Conservation (phyloP, 177 flowering plant species). For the Vitis hybrid region DNA sequence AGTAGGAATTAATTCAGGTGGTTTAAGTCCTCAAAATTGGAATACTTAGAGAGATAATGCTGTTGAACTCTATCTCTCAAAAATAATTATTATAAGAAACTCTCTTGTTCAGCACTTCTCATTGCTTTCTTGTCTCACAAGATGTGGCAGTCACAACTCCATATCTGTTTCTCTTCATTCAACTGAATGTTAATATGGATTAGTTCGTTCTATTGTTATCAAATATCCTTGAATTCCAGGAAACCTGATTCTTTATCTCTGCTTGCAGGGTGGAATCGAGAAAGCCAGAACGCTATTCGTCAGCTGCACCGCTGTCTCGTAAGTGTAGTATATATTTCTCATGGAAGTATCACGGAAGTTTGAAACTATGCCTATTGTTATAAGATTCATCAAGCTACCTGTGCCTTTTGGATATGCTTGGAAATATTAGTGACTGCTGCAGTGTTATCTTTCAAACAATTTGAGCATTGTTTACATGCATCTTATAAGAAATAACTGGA, state of each 20-base stretch:
- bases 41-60: no score
- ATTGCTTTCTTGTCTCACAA: no score
- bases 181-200: not conserved
- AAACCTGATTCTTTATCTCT: conserved; percentile 36
- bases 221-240: conserved; percentile 22
- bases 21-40: no score
- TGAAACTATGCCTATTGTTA: not conserved
- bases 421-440: no score
- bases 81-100: no score
- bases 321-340: conserved; percentile 27
- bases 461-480: not conserved
- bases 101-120: no score
- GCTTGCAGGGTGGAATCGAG: conserved; percentile 93
- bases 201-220: conserved; percentile 13
- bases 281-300: conserved; percentile 98
- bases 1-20: no score
- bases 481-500: not conserved
- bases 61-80: no score
- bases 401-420: no score
- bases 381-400: no score
- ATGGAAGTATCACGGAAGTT: not conserved
- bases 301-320: conserved; percentile 98
- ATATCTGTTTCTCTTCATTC: no score
- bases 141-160: no score
- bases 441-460: not conserved